These are phyloP conservation scores for Blastobotrys parvus DNA, from an alignment of 805 yeast genomes.

Conservation along the genomic window DNA sequence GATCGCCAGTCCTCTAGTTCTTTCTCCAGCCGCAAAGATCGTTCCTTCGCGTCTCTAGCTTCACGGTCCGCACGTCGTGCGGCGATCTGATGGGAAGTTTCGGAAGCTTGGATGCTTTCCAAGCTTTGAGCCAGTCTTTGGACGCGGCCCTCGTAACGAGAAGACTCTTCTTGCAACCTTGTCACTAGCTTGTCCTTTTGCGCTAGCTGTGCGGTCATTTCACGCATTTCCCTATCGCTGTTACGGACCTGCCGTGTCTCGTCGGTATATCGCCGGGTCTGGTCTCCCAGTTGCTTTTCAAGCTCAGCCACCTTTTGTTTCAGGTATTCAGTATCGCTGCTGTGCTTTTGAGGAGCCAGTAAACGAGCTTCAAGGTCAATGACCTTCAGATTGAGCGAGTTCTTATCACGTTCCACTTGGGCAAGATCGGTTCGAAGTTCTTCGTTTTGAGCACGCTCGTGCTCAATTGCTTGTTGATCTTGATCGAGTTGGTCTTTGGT, in stretches of 20 bases:
- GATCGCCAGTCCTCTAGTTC: constrained; percentile 37
- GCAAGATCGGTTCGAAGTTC: constrained; percentile 24
- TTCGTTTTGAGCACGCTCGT: constrained; percentile 18
- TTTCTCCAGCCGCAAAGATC: constrained; percentile 39
- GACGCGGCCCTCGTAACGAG: constrained; percentile 41
- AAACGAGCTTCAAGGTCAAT: constrained; percentile 20
- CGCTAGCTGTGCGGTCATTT: constrained; percentile 18
- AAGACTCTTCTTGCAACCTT: constrained; percentile 42
- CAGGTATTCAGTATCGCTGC: constrained; percentile 10
- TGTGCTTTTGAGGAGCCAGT: constrained; percentile 8
- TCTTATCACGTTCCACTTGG: constrained; percentile 28
- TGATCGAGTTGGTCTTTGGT: constrained; percentile 31
- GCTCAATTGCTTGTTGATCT: constrained; percentile 20
- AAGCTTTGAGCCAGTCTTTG: constrained; percentile 32
- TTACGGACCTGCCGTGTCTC: constrained; percentile 16
- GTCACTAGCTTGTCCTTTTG: constrained; percentile 23
- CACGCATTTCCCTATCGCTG: constrained; percentile 20
- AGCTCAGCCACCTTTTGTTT: constrained; percentile 14
- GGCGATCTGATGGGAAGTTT: constrained; percentile 30
- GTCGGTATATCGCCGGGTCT: constrained; percentile 11
- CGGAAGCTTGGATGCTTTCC: constrained; percentile 28
- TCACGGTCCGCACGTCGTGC: constrained; percentile 44
- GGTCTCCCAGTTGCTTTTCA: constrained; percentile 19
- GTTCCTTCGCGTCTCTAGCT: constrained; percentile 41
- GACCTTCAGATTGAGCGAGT: constrained; percentile 18